These are phyloP conservation scores for Daldinia sp. DNA, from an alignment of 2,329 filamentous ascomycete genomes.

Conservation along the genomic window DNA sequence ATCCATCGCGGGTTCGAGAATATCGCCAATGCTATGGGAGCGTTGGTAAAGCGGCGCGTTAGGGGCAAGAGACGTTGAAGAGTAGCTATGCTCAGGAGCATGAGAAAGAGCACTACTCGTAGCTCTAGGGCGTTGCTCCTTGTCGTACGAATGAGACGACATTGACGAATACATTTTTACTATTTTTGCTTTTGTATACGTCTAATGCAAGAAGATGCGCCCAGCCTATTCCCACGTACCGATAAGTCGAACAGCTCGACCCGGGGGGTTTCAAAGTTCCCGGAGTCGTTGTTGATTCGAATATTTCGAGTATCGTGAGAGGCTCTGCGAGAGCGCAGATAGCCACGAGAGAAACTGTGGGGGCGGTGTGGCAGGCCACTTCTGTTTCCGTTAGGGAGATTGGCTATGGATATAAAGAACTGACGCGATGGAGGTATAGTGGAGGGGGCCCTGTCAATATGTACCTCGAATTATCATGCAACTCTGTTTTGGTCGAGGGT, in stretches of 20 bases:
- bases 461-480: slow-evolving; percentile 51
- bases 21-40: slow-evolving; percentile 53
- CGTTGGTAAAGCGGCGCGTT: slow-evolving; percentile 32
- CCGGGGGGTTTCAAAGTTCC: slow-evolving; percentile 34
- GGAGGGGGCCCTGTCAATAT: slow-evolving; percentile 47
- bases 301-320: slow-evolving; percentile 41
- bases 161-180: slow-evolving; percentile 47
- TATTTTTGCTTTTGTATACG: slow-evolving; percentile 17
- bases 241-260: slow-evolving; percentile 39
- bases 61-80: slow-evolving; percentile 36
- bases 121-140: slow-evolving; percentile 43
- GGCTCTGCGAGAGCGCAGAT: slow-evolving; percentile 43
- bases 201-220: slow-evolving; percentile 28
- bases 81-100: slow-evolving; percentile 39
- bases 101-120: slow-evolving; percentile 39
- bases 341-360: slow-evolving; percentile 45
- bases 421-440: slow-evolving; percentile 48
- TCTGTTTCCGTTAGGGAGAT: slow-evolving; percentile 45
- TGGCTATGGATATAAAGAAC: slow-evolving; percentile 48
- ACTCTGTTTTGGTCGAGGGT: slow-evolving; percentile 44
- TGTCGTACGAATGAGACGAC: slow-evolving; percentile 43
- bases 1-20: slow-evolving; percentile 70
- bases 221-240: slow-evolving; percentile 36
- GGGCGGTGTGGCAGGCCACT: slow-evolving; percentile 46
- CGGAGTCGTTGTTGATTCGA: slow-evolving; percentile 40